Evolutionary conservation across 352 stramenopile genomes (phyloP), one percentile per base, ranked within the genome.

Genomic region (Pythium coloratum): DNA sequence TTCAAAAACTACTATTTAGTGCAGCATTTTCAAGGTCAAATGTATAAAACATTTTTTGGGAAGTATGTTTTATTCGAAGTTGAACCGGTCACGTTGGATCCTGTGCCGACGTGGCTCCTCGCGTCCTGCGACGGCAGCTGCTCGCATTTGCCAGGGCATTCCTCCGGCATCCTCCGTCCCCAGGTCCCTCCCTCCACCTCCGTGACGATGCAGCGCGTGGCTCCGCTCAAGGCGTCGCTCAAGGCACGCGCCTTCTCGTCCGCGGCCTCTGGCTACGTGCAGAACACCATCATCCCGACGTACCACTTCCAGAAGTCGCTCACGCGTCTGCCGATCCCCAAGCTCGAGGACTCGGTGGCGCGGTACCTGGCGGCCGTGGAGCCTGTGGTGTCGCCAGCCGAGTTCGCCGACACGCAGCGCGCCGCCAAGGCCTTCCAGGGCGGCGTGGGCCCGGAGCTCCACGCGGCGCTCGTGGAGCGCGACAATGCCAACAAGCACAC

Each of bases 231-330:
- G 42, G 33, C 50, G 53, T 46, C 49, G 36, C 64, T 63, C n/a
- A 55, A 69, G 34, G 75, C 59, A 64, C 71, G 61, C 57, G 65
- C 65, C 10, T 71, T 63, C 47, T 64, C 68, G n/a, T 28, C 46
- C 16, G 44, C 44, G 44, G 44, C 44, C 28, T 63, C 75, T 3
- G 72, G 78, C 38, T 96, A 95, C 69, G 80, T 96, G 59, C 89
- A 96, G 59, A 76, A 96, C 60, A 96, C 87, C 6, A 71, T 92
- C 49, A 94, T 96, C 73, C 89, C 89, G 3, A 96, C 89, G 53
- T 95, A 78, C 69, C 87, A 95, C 71, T 96, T 96, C 70, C 89
- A 96, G 61, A 88, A 92, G 71, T 93, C 82, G 59, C 77, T 96
- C 33, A 83, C 74, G 73, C 86, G 87, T 14, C 72, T 96, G 65